Percentiles rank a stretch among this genome's conserved stretches.
phyloP scores from a whole-genome alignment of 2,329 filamentous ascomycete species.

The Dactylellina drechsleri region DNA sequence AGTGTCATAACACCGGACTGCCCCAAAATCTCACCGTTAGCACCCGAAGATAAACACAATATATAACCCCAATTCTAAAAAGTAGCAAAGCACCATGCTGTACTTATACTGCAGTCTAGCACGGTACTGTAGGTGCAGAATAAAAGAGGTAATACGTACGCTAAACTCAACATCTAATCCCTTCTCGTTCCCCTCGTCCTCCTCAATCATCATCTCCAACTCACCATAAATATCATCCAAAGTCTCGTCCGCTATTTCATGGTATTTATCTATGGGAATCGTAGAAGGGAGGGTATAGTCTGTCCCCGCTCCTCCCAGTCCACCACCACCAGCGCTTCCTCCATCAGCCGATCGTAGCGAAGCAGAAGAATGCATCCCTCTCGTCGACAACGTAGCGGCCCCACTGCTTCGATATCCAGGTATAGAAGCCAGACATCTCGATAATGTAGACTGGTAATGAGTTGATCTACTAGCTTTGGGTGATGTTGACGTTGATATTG shows the following conservation, averaged over 20 bases:
- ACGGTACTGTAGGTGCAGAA: not conserved
- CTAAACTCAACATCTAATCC: conserved; percentile 84
- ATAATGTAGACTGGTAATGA: no score
- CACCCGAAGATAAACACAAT: not conserved
- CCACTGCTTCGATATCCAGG: no score
- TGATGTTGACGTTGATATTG: no score
- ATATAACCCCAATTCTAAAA: not conserved
- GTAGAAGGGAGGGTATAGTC: conserved; percentile 9
- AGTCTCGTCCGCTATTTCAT: conserved; percentile 54
- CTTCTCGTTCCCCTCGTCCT: conserved; percentile 67
- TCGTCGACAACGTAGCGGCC: no score
- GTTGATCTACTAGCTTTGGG: no score
- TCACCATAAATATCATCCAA: conserved; percentile 67
- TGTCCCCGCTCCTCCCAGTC: not conserved
- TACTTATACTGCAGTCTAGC: no score
- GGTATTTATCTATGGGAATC: conserved; percentile 51
- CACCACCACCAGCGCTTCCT: not conserved
- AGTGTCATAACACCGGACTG: conserved; percentile 89
- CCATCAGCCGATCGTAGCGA: no score
- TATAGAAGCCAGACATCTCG: no score
- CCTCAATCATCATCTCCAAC: conserved; percentile 80
- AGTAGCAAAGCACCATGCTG: not conserved
- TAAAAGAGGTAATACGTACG: conserved; percentile 68
- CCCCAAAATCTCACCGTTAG: not conserved
- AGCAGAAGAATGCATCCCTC: no score